Base-by-base conservation (phyloP, 2,329 filamentous ascomycete genomes). In the Colletotrichum somersetense region DNA sequence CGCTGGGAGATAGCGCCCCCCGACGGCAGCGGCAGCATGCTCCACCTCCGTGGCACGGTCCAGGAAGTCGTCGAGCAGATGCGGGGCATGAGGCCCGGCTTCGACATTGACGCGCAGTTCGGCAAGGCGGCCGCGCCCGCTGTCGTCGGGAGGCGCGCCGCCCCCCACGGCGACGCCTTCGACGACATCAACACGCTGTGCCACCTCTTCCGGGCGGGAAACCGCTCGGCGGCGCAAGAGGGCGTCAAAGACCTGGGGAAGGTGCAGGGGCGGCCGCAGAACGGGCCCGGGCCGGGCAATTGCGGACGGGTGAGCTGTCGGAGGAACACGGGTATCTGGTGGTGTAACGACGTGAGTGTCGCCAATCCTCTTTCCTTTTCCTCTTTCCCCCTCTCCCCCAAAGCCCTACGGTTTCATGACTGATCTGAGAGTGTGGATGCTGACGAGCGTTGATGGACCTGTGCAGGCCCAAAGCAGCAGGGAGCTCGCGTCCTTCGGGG, bases 291-390 rank as follows among this genome's bases (percentile, higher is more conserved):
- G 12, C 58, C 66, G n/a, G 58, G 44, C 0, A 72, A 69, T 12
- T 72, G 69, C 12, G 65, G 65, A 4, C 66, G 69, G 12, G 69
- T 72, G 5, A 72, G 69, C 38, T 72, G 69, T 16, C 55, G 58
- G 26, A 40, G 59, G n/a, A 20, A 26, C 3, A 69, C 58, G 12
- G 69, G 52, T 4, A 72, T 72, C 3, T 69, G 66, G 58, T 72
- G 52, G 33, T 72, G 69, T 11, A 72, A 72, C 8, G 69, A 71
- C 1, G 64, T 71, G 18, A 62, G 57, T 46, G 23, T 44, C 10
- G 10, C 46, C 46, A 10, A 12, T 23, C 20, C 7, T 18, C n/a
- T 23, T 23, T 18, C 4, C 16, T n/a, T 10, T 4, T n/a, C 8
- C 12, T 1, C n/a, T 4, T 2, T 14, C 3, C 33, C 16, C 8